phyloP scores from a whole-genome alignment of 148 eudicot species.

The Oxyria digyna region DNA sequence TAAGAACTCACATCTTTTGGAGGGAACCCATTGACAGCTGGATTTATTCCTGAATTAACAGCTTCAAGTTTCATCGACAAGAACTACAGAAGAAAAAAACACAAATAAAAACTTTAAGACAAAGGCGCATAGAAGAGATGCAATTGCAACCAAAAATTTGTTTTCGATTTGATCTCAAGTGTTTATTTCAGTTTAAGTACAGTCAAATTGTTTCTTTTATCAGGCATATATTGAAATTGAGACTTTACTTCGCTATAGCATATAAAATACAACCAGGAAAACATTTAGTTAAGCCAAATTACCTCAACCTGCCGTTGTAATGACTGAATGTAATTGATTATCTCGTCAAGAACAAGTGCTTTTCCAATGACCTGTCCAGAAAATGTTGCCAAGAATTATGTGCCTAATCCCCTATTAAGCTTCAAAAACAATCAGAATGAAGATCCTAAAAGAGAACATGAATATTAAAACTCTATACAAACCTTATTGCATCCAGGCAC shows the following conservation, averaged over 20 bases:
- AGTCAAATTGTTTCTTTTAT: background rate
- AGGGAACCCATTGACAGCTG: slow-evolving; percentile 39
- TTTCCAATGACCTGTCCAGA: slow-evolving; percentile 63
- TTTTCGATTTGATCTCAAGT: background rate
- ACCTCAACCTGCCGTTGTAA: slow-evolving; percentile 89
- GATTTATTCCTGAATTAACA: slow-evolving; percentile 52
- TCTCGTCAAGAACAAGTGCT: slow-evolving; percentile 86
- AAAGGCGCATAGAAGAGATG: too few relatives aligned
- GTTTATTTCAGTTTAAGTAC: background rate
- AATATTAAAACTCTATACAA: background rate
- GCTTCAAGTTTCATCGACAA: slow-evolving; percentile 92
- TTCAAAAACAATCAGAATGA: background rate
- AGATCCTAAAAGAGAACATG: background rate
- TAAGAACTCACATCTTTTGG: slow-evolving; percentile 57
- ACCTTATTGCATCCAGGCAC: slow-evolving; percentile 98
- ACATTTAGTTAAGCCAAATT: slow-evolving; percentile 3
- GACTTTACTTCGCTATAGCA: background rate
- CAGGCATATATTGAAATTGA: background rate
- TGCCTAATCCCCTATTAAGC: background rate
- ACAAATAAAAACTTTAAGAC: background rate
- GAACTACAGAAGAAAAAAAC: slow-evolving; percentile 33
- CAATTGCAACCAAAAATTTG: background rate
- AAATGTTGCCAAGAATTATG: slow-evolving; percentile 2
- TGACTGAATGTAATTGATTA: slow-evolving; percentile 74
- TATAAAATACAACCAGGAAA: background rate